These are phyloP conservation scores for Pleoardoris graminearum DNA, from an alignment of 2,329 filamentous ascomycete genomes.

Conservation along the genomic window DNA sequence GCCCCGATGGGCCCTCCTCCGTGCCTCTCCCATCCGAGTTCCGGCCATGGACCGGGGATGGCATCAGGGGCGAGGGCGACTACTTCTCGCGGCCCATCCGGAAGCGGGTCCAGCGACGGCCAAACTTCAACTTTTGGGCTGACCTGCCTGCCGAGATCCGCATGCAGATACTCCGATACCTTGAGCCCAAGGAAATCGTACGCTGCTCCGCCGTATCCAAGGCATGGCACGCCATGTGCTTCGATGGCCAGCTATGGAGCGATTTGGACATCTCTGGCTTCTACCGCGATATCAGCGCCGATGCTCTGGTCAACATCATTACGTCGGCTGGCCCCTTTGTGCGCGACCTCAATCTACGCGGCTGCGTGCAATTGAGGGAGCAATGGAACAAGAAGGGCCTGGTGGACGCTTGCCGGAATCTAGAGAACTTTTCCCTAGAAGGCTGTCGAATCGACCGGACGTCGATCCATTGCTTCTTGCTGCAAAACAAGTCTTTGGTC, in stretches of 20 bases:
- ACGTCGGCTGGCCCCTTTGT: slow-evolving; percentile 85
- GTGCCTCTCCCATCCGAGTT: slow-evolving; percentile 68
- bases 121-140: slow-evolving; percentile 72
- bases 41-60: slow-evolving; percentile 52
- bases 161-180: slow-evolving; percentile 73
- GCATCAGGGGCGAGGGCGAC: slow-evolving; percentile 47
- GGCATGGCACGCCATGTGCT: slow-evolving; percentile 79
- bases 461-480: slow-evolving; percentile 75
- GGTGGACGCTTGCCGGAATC: slow-evolving; percentile 81
- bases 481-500: slow-evolving; percentile 77
- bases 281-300: slow-evolving; percentile 82
- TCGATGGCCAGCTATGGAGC: slow-evolving; percentile 93
- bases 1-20: slow-evolving; percentile 57
- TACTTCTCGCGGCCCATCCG: slow-evolving; percentile 52
- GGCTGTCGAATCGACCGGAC: slow-evolving; percentile 84
- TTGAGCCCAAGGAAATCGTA: slow-evolving; percentile 80
- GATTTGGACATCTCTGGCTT: slow-evolving; percentile 81
- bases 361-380: slow-evolving; percentile 86
- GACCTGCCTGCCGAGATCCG: slow-evolving; percentile 82
- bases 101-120: slow-evolving; percentile 42
- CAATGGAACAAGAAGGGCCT: slow-evolving; percentile 77
- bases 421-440: slow-evolving; percentile 85
- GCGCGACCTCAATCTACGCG: slow-evolving; percentile 84
- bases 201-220: slow-evolving; percentile 76
- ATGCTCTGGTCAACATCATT: slow-evolving; percentile 83